A percentile compares a stretch with the other conserved stretches of the same genome.
phyloP scores from a whole-genome alignment of 257 asterid genomes.

The Pogostemon cablin region DNA sequence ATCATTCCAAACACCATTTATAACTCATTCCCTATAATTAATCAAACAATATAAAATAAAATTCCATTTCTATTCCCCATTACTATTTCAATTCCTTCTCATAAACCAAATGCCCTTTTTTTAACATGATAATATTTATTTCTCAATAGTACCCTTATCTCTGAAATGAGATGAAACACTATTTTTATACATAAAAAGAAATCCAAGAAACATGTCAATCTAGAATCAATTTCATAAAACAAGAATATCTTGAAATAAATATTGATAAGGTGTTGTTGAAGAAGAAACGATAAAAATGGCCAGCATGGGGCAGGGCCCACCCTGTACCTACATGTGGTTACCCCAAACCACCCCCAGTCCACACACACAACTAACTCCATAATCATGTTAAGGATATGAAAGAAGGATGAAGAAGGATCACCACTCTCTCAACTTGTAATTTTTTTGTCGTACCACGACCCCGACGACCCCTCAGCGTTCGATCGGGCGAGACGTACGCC shows the following conservation, averaged over 20 bases:
- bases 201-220: neutral
- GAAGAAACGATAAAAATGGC: constrained; percentile 40
- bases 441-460: constrained; percentile 36
- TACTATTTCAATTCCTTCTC: too few species aligned
- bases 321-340: constrained; percentile 21
- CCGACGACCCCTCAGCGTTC: constrained; percentile 25
- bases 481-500: constrained; percentile 26
- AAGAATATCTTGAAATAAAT: neutral
- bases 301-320: constrained; percentile 48
- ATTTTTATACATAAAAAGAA: too few species aligned
- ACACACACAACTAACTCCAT: constrained; percentile 34
- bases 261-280: constrained; percentile 30
- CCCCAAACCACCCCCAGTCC: constrained; percentile 21
- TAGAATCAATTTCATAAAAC: neutral
- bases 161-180: too few species aligned
- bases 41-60: too few species aligned
- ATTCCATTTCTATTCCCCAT: too few species aligned
- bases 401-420: neutral
- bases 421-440: constrained; percentile 30
- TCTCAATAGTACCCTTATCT: too few species aligned
- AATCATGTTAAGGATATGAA: neutral
- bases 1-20: too few species aligned
- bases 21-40: too few species aligned
- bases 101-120: too few species aligned
- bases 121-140: too few species aligned